Evolutionary conservation across 768 basidiomycete genomes (phyloP), one percentile per base, ranked within the genome.

Genomic region (Bullera alba): DNA sequence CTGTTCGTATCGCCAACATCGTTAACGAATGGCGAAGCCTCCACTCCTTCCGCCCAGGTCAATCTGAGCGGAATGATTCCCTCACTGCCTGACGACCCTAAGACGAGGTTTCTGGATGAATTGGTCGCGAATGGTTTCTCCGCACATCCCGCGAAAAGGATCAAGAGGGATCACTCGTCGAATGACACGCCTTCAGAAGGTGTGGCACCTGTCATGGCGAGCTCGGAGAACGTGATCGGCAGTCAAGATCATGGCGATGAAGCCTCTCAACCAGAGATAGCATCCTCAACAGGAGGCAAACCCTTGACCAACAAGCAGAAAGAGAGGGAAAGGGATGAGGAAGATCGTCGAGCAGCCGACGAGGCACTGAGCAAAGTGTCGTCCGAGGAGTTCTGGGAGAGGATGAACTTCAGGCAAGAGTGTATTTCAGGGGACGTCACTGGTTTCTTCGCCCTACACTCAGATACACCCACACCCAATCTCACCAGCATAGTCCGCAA

Each of bases 341-440:
- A 12, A 2, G 14, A 50, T 23, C 34, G 56, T 16, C 30, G 46
- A 51, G 22, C 32, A 10, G 49, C 61, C 2, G 54, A 59, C 70
- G 65, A 57, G 64, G 81, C 83, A 61, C 75, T 87, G 46, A 75
- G 68, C 15, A 79, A 75, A 54, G 83, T 50, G 5, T 73, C 75
- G 0, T 61, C 79, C 32, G 84, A 84, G 34, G 92, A 95, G 65
- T 99, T 92, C 72, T 99, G 93, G 92, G 91, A 95, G 73, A 80
- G 90, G 15, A 91, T 99, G 85, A 88, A 84, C 34, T 93, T 87
- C 72, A 79, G 95, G 23, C 93, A 96, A 67, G 95, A 99, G 73
- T 96, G 93, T 66, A 79, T 85, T 38, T 79, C 83, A 29, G 91
- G 92, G 2, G 85, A 87, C 1, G 80, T 93, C 15, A 96, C 91